A percentile compares a stretch with the other conserved stretches of the same genome.
Conservation (phyloP, 257 asterid species). For the Nicotiana attenuata region DNA sequence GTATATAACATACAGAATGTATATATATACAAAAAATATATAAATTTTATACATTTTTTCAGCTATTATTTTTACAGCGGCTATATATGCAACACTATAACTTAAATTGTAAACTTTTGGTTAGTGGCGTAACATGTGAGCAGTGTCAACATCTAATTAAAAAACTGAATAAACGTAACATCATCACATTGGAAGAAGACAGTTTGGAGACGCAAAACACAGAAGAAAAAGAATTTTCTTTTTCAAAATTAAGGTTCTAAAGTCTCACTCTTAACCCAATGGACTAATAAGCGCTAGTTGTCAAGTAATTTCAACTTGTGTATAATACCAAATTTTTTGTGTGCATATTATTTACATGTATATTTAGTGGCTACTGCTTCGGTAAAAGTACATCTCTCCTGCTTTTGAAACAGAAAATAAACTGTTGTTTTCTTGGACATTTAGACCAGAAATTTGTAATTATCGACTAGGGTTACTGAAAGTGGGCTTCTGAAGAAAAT, state of each 20-base stretch:
- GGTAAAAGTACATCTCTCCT: background rate
- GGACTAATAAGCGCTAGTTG: background rate
- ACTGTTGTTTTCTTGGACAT: background rate
- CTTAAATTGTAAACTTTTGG: background rate
- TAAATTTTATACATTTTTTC: too few species aligned
- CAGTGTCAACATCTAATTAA: background rate
- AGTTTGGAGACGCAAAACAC: too few species aligned
- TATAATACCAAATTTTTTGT: background rate
- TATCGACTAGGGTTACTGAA: background rate
- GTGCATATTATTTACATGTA: background rate
- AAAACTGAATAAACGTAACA: background rate
- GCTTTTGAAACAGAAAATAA: background rate
- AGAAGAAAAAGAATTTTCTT: background rate
- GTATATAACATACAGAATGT: too few species aligned
- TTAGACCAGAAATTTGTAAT: background rate
- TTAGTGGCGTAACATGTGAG: background rate
- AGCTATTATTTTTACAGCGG: too few species aligned
- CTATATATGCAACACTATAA: background rate
- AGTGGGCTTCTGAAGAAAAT: background rate
- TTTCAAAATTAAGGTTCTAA: background rate
- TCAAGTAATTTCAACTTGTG: background rate
- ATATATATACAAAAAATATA: too few species aligned
- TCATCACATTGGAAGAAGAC: background rate
- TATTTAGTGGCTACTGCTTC: background rate
- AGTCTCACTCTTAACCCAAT: background rate